Percentiles rank a stretch among this genome's conserved stretches.
Evolutionary conservation across 2,329 filamentous ascomycete genomes (phyloP).

Genomic region (Fusarium sarcochroum): DNA sequence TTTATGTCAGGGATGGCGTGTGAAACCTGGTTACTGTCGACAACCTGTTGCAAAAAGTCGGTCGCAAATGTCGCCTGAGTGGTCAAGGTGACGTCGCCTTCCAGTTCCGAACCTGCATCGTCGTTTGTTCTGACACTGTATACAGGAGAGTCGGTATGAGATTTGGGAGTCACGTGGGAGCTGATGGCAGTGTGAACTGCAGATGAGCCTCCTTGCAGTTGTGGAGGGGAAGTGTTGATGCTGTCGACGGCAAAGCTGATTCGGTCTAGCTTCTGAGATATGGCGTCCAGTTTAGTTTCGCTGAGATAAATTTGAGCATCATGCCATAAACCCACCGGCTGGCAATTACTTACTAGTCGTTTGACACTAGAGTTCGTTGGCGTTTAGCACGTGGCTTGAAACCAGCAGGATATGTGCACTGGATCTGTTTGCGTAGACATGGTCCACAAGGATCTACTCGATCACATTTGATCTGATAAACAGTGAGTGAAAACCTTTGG

Average conservation of each 20-base stretch:
- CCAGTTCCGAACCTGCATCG: background rate
- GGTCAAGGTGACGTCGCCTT: slow-evolving; percentile 8
- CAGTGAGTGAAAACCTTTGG: background rate
- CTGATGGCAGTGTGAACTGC: background rate
- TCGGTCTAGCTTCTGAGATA: slow-evolving; percentile 12
- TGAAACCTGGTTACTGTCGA: slow-evolving; percentile 4
- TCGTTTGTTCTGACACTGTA: accelerated
- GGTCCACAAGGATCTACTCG: slow-evolving; percentile 16
- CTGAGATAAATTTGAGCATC: background rate
- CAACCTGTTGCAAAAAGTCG: slow-evolving; percentile 1
- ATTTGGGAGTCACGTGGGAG: background rate
- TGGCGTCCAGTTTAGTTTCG: slow-evolving; percentile 12
- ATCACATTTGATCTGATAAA: slow-evolving; percentile 13
- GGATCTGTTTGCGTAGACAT: slow-evolving; percentile 6
- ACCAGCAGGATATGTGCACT: slow-evolving; percentile 12
- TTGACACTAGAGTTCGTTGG: background rate
- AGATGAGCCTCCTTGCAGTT: background rate
- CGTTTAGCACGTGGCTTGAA: slow-evolving; percentile 18
- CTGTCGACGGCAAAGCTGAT: slow-evolving; percentile 17
- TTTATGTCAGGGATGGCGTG: background rate
- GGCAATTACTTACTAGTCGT: slow-evolving; percentile 22
- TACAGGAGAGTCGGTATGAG: background rate
- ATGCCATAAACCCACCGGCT: no score
- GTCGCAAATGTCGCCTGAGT: slow-evolving; percentile 17
- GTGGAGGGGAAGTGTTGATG: background rate